phyloP scores from a whole-genome alignment of 1,284 basidiomycete species.

The Serendipita sp. region DNA sequence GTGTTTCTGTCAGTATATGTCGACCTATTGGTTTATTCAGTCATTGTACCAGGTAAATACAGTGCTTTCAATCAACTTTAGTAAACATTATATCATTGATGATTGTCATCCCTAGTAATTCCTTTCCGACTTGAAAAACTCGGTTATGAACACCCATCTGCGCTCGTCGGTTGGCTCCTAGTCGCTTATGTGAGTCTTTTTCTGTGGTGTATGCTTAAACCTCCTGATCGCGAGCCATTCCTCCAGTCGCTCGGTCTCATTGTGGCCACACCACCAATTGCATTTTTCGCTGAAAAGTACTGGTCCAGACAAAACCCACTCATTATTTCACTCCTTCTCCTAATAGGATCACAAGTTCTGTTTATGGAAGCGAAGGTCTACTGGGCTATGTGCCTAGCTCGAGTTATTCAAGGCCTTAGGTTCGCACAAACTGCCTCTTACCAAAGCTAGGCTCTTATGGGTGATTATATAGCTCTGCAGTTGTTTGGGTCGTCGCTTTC shows the following conservation, averaged over 20 bases:
- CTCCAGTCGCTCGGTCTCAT: constrained; percentile 33
- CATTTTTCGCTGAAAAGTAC: constrained; percentile 50
- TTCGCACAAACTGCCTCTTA: not conserved
- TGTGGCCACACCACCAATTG: constrained; percentile 53
- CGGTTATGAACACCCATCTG: constrained; percentile 37
- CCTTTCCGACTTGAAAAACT: constrained; percentile 36
- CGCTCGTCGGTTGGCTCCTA: constrained; percentile 52
- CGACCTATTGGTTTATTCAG: constrained; percentile 52
- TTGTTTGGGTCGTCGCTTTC: constrained; percentile 63
- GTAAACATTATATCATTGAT: not conserved
- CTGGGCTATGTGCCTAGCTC: constrained; percentile 56
- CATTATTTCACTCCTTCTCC: constrained; percentile 38
- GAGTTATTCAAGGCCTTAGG: constrained; percentile 53
- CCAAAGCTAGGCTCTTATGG: not conserved
- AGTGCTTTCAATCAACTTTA: not conserved
- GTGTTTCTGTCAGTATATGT: constrained; percentile 37
- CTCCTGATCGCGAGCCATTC: not conserved
- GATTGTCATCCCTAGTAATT: not conserved
- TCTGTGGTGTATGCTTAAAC: constrained; percentile 3
- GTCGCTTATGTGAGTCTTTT: constrained; percentile 38
- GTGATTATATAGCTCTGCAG: constrained; percentile 37
- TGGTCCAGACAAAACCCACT: constrained; percentile 43
- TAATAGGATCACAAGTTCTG: constrained; percentile 49
- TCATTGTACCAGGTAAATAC: constrained; percentile 47
- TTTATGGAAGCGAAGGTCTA: constrained; percentile 65